A percentile compares a stretch with the other conserved stretches of the same genome.
Evolutionary conservation across 164 flowering plant genomes (phyloP).

Genomic region (Vitis labrusca): DNA sequence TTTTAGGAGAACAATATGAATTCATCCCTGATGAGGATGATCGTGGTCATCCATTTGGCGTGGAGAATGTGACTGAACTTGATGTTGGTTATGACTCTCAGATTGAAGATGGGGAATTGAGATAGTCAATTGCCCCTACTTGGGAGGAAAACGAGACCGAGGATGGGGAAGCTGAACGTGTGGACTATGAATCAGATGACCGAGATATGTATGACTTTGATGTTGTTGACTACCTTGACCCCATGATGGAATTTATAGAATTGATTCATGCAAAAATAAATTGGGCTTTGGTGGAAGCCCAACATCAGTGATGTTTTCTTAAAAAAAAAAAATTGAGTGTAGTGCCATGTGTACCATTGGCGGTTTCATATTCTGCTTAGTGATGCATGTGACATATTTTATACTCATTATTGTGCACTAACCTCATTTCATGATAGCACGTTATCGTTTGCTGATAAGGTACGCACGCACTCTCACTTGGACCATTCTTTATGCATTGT

Average conservation of each 20-base stretch:
- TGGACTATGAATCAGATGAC: slow-evolving; percentile 60
- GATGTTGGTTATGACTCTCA: slow-evolving; percentile 68
- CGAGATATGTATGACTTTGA: slow-evolving; percentile 29
- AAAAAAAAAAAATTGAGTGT: no score
- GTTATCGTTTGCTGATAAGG: no score
- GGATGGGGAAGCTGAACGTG: slow-evolving; percentile 51
- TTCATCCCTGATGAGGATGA: slow-evolving; percentile 19
- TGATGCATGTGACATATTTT: no score
- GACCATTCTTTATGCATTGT: no score
- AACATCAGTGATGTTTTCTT: no score
- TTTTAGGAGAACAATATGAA: slow-evolving; percentile 4
- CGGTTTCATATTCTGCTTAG: no score
- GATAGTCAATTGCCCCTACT: slow-evolving; percentile 36
- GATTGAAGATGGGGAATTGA: slow-evolving; percentile 77
- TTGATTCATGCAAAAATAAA: no score
- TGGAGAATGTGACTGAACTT: slow-evolving; percentile 16
- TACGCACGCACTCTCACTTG: no score
- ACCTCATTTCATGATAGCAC: no score
- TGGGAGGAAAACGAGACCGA: slow-evolving; percentile 53
- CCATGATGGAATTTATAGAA: slow-evolving; percentile 7
- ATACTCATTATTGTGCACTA: no score
- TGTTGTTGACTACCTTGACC: slow-evolving; percentile 22
- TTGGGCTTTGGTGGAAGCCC: no score
- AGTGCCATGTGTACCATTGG: no score
- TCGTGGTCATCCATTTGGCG: slow-evolving; percentile 10